Evolutionary conservation across 805 yeast genomes (phyloP).

Genomic region (Starmera quercuum): DNA sequence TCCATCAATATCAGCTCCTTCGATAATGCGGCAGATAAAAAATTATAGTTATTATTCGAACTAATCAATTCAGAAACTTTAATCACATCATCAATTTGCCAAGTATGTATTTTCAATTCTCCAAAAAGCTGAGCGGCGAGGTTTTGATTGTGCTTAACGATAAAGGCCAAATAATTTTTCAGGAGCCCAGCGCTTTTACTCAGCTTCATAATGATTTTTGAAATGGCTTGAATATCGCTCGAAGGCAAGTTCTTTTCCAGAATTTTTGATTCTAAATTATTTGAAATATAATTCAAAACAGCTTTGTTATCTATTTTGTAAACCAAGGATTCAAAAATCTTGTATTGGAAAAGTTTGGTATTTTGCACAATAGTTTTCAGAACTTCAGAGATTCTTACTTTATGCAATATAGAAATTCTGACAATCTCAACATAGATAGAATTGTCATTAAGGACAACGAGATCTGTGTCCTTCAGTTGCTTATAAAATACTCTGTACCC

Average conservation of each 20-base stretch:
- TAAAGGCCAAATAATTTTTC: slow-evolving; percentile 6
- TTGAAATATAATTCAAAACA: slow-evolving; percentile 10
- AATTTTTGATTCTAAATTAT: slow-evolving; percentile 17
- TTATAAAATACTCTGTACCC: slow-evolving; percentile 5
- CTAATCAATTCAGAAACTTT: background rate
- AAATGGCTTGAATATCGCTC: slow-evolving; percentile 6
- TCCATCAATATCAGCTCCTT: background rate
- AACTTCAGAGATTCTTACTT: slow-evolving; percentile 1
- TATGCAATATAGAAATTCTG: slow-evolving; percentile 1
- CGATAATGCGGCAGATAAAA: background rate
- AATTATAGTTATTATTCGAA: background rate
- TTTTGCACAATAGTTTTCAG: slow-evolving; percentile 11
- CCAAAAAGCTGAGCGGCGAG: background rate
- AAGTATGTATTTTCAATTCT: background rate
- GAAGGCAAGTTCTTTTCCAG: slow-evolving; percentile 5
- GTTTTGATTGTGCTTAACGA: slow-evolving; percentile 3
- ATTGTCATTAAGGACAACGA: background rate
- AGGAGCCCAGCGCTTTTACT: slow-evolving; percentile 7
- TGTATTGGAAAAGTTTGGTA: slow-evolving; percentile 9
- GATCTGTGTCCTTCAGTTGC: slow-evolving; percentile 1
- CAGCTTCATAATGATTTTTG: slow-evolving; percentile 4
- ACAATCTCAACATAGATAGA: slow-evolving; percentile 3
- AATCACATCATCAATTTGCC: background rate
- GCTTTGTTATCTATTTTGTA: background rate
- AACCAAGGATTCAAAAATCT: slow-evolving; percentile 9